phyloP scores from a whole-genome alignment of 2,329 filamentous ascomycete species.

The Stagonosporopsis vannaccii region DNA sequence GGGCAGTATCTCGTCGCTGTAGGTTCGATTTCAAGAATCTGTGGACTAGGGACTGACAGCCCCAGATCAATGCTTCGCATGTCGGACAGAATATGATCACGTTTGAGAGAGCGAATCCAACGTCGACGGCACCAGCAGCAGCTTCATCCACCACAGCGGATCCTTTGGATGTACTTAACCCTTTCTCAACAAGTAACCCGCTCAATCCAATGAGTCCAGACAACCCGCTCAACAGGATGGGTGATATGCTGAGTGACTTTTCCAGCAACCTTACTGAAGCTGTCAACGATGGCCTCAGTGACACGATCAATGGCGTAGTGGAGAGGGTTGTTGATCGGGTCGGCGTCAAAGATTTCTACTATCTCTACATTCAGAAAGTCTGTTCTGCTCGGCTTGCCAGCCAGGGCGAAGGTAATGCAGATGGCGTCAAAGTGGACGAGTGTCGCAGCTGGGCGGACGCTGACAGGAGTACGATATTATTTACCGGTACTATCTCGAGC shows the following conservation, averaged over 20 bases:
- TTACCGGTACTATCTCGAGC: background rate
- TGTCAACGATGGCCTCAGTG: constrained; percentile 20
- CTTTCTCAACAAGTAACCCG: constrained; percentile 20
- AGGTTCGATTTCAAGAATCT: background rate
- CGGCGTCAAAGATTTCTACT: constrained; percentile 23
- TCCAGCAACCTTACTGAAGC: constrained; percentile 20
- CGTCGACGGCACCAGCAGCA: constrained; percentile 8
- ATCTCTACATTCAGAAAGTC: constrained; percentile 20
- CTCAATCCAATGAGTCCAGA: constrained; percentile 19
- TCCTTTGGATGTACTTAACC: constrained; percentile 14
- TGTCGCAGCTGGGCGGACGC: constrained; percentile 23
- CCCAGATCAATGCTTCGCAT: constrained; percentile 27
- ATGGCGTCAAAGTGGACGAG: constrained; percentile 1
- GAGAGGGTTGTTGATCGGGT: constrained; percentile 10
- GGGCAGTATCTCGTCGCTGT: constrained; percentile 30
- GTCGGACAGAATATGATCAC: constrained; percentile 26
- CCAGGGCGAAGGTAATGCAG: background rate
- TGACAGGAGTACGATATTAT: constrained; percentile 6
- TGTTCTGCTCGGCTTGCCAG: constrained; percentile 9
- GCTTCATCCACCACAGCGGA: constrained; percentile 4
- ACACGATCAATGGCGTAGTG: constrained; percentile 19
- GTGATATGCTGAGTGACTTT: constrained; percentile 9
- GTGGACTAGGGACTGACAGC: constrained; percentile 1
- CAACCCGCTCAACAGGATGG: constrained; percentile 8
- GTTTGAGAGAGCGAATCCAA: constrained; percentile 22